Evolutionary conservation across 768 basidiomycete species (phyloP), one percentile per base, ranked within the genome.

Genomic region (Amanita brunnescens): DNA sequence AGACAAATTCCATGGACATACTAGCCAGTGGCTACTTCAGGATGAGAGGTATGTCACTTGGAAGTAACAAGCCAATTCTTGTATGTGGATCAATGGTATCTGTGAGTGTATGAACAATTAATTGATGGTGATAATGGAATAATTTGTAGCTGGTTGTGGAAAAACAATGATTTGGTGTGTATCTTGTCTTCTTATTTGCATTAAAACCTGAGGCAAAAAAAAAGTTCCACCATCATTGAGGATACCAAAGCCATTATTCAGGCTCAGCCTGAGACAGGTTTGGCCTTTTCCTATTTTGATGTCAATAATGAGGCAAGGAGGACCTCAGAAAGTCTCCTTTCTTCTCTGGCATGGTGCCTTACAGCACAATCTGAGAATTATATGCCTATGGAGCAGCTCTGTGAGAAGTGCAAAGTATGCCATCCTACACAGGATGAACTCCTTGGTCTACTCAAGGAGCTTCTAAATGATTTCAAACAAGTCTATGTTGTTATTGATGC

Each of bases 231-330:
- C 13, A 34, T 47, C 6, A 47, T 47, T 47, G 45, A 47, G 14
- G 21, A 47, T 14, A 10, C 34, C 30, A 24, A 35, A 24, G 14
- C 12, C 9, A 24, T 21, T 7, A 2, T 1, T 14, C 45, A 47
- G 41, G 20, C 4, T 34, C 6, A 14, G 16, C 21, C 45, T 34
- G 30, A 33, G 14, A 18, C 32, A 7, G 45, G 12, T 10, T 34
- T 47, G 18, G 45, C 45, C n/a, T 47, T 16, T 34, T 47, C 34
- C 14, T 47, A 47, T 35, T 47, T 47, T 47, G 45, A 47, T 20
- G n/a, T 35, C 14, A 34, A n/a, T 47, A 32, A 47, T 23, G 9
- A 34, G 13, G n/a, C 10, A 34, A 47, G 34, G 18, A 32, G 34
- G 20, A 47, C 45, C 13, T 23, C 30, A 34, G 23, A 21, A 35